Evolutionary conservation across 257 asterid species (phyloP).

Genomic region (Solanum gandarillasii): DNA sequence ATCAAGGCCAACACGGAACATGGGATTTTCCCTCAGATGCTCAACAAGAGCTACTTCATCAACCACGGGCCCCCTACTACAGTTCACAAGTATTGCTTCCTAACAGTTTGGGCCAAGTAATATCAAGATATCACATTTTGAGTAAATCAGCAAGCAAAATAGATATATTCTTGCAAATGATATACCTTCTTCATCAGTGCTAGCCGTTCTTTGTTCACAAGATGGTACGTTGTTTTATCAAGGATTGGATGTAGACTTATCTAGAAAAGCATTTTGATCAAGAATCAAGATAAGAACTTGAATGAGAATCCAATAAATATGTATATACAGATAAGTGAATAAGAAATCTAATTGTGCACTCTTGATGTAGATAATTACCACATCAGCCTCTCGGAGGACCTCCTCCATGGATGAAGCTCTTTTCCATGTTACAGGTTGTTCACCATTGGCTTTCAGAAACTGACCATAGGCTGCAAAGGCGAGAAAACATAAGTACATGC

Average conservation of each 20-base stretch:
- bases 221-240: slow-evolving; percentile 93
- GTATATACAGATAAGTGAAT: not conserved
- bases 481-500: not conserved
- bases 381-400: slow-evolving; percentile 83
- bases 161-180: not conserved
- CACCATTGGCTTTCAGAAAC: slow-evolving; percentile 88
- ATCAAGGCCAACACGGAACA: slow-evolving; percentile 99
- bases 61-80: slow-evolving; percentile 95
- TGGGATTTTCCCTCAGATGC: slow-evolving; percentile 80
- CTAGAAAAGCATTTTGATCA: slow-evolving; percentile 22
- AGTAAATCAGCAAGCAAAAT: not conserved
- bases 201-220: slow-evolving; percentile 82
- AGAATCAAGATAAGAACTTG: not conserved
- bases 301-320: not conserved
- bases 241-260: slow-evolving; percentile 92
- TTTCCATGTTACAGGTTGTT: slow-evolving; percentile 86
- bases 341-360: not conserved
- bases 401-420: slow-evolving; percentile 86
- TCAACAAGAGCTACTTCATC: slow-evolving; percentile 96
- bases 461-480: slow-evolving; percentile 71
- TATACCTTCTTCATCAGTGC: slow-evolving; percentile 87
- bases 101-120: slow-evolving; percentile 2
- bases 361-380: slow-evolving; percentile 26
- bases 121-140: not conserved
- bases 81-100: slow-evolving; percentile 91